Conservation (phyloP, 2,329 filamentous ascomycete genomes). For the Fusarium sp. region DNA sequence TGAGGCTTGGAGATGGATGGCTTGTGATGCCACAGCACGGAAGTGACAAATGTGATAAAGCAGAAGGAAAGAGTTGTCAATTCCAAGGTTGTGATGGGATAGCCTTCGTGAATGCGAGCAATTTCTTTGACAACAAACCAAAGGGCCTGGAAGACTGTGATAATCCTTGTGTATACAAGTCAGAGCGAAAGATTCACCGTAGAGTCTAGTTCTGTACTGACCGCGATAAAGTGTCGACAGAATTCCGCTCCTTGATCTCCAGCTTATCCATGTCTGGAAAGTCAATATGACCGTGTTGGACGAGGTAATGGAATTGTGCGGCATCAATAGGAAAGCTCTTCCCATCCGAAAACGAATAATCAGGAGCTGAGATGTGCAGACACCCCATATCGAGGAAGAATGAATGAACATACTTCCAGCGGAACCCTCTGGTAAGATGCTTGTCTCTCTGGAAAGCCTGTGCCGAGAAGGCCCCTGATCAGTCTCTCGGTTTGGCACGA, state of each 20-base stretch:
- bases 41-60: conserved; percentile 39
- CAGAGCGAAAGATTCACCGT: background rate
- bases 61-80: conserved; percentile 44
- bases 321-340: conserved; percentile 52
- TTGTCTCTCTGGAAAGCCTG: conserved; percentile 15
- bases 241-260: conserved; percentile 48
- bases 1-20: conserved; percentile 26
- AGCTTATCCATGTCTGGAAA: conserved; percentile 41
- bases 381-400: conserved; percentile 52
- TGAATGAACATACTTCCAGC: conserved; percentile 47
- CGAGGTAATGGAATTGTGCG: conserved; percentile 49
- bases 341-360: conserved; percentile 23
- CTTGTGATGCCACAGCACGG: conserved; percentile 39
- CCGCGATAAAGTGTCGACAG: conserved; percentile 46
- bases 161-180: conserved; percentile 14
- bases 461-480: no score
- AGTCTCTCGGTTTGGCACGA: no score
- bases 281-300: conserved; percentile 45
- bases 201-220: conserved; percentile 4
- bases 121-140: conserved; percentile 44
- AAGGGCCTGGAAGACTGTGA: conserved; percentile 40
- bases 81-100: conserved; percentile 45
- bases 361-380: conserved; percentile 48
- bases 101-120: conserved; percentile 24
- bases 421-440: conserved; percentile 1